Conservation (phyloP, 2,329 filamentous ascomycete genomes). For the Colletotrichum cereale region DNA sequence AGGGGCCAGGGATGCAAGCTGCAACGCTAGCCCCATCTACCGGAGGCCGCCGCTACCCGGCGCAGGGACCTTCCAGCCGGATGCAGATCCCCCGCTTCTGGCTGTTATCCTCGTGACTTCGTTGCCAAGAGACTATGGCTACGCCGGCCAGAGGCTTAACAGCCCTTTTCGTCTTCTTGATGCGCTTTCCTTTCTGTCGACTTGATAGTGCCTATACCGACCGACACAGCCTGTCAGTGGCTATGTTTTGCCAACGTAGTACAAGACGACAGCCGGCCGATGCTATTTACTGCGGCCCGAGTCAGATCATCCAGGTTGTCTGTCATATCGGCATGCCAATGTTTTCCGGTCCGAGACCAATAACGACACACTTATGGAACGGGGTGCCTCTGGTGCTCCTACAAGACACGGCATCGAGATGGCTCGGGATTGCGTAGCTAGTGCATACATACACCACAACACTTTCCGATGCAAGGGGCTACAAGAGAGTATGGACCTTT, state of each 20-base stretch:
- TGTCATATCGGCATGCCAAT: not conserved
- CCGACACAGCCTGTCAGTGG: not conserved
- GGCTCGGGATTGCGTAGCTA: no score
- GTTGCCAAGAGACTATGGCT: not conserved
- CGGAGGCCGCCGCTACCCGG: conserved; percentile 40
- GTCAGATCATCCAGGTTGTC: not conserved
- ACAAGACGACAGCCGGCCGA: not conserved
- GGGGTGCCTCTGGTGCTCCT: no score
- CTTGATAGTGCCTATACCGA: not conserved
- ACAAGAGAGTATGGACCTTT: no score
- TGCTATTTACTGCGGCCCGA: not conserved
- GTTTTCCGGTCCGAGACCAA: not conserved
- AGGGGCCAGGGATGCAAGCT: conserved; percentile 22
- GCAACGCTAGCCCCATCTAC: conserved; percentile 30
- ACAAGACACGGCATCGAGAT: no score
- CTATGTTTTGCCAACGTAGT: not conserved
- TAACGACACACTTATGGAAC: not conserved
- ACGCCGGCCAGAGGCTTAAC: not conserved
- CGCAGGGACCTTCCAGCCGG: not conserved
- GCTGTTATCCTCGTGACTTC: not conserved
- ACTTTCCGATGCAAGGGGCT: no score
- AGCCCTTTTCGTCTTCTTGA: not conserved
- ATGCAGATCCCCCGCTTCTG: not conserved
- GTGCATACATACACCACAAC: no score
- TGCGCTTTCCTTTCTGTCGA: not conserved